These are phyloP conservation scores for Anisodus tanguticus DNA, from an alignment of 257 asterid genomes.

Conservation along the genomic window DNA sequence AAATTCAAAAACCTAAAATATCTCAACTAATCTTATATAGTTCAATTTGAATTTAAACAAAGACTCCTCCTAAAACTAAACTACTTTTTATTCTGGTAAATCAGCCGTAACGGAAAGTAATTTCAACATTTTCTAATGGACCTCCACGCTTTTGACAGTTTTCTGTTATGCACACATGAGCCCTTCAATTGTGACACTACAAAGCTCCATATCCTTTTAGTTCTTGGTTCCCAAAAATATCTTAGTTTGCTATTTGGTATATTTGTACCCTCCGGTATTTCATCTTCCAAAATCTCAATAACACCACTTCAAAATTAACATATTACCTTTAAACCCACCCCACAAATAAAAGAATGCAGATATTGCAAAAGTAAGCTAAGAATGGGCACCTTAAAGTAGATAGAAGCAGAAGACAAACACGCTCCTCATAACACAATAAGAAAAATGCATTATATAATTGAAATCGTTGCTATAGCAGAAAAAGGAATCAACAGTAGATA, in stretches of 20 bases:
- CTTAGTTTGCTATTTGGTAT: background rate
- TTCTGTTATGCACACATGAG: background rate
- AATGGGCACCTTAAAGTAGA: background rate
- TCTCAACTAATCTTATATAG: too few relatives aligned
- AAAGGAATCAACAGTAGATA: conserved; percentile 4
- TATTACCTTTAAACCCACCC: background rate
- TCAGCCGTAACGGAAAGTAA: too few relatives aligned
- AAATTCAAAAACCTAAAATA: too few relatives aligned
- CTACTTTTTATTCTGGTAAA: too few relatives aligned
- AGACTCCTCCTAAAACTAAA: too few relatives aligned
- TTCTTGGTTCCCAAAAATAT: conserved; percentile 4
- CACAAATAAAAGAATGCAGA: background rate
- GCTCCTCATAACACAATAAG: background rate
- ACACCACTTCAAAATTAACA: background rate
- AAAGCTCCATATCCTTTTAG: background rate
- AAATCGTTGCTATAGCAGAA: background rate
- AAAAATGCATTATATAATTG: background rate
- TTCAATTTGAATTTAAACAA: too few relatives aligned
- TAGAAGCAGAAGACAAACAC: background rate
- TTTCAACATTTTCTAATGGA: background rate
- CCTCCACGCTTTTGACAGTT: background rate
- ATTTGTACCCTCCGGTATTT: background rate
- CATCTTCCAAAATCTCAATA: background rate
- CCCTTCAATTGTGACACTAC: conserved; percentile 5
- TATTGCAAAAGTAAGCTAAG: background rate